Base-by-base conservation (phyloP, 805 yeast genomes). In the Cephaloascus fragrans region DNA sequence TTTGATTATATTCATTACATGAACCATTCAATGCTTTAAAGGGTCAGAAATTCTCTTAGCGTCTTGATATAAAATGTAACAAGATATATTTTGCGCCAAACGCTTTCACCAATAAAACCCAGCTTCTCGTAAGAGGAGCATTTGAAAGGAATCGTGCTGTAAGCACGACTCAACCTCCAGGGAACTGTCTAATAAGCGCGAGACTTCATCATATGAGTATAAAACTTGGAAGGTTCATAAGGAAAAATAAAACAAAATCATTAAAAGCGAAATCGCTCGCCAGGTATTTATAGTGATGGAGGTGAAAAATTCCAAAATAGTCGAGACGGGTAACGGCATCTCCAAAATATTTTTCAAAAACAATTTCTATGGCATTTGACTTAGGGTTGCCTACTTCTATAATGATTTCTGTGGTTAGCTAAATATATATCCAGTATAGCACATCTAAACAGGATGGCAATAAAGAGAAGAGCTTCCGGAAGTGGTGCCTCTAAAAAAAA, bases 221-320 rank as follows among this genome's bases (percentile, higher is more conserved):
- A 70, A 73, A 74, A 74, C 77, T 73, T 73, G 75, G 80, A 76
- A 74, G 77, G 80, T 71, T 67, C 76, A 72, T 72, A 67, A 55
- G 35, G 59, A 57, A 47, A 55, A 53, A 53, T 41, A 14, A 18
- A 23, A 37, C 18, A 33, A 33, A 16, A 8, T 9, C 14, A 9
- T n/a, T n/a, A n/a, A n/a, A n/a, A n/a, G n/a, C n/a, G n/a, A n/a
- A n/a, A n/a, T n/a, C n/a, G n/a, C n/a, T n/a, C n/a, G n/a, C n/a
- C n/a, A n/a, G n/a, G n/a, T n/a, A n/a, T n/a, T n/a, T n/a, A n/a
- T n/a, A n/a, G n/a, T n/a, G n/a, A n/a, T n/a, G n/a, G n/a, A n/a
- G n/a, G n/a, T n/a, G n/a, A n/a, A n/a, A n/a, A n/a, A n/a, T n/a
- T n/a, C n/a, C n/a, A n/a, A n/a, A n/a, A n/a, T n/a, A n/a, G n/a